Base-by-base conservation (phyloP, 768 basidiomycete genomes). In the Collybia sordida region DNA sequence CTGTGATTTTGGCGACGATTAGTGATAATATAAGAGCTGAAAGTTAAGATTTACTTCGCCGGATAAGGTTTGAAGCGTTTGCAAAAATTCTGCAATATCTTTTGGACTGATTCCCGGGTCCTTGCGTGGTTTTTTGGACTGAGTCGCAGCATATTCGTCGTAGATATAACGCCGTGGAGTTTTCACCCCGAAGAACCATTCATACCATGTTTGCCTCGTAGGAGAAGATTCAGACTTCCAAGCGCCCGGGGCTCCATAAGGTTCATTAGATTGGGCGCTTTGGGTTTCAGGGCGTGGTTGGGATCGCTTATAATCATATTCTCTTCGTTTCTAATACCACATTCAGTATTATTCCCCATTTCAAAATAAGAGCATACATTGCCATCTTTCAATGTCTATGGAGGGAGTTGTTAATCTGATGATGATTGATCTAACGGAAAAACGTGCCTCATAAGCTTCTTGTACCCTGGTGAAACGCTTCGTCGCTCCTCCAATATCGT, bases 401-500 rank as follows among this genome's bases (percentile, higher is more conserved):
- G 6, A 14, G 4, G 24, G 4, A 1, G 21, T n/a, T 9, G 15
- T 14, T 5, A n/a, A 17, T 9, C 75, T 42, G 52, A 83, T 31
- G 6, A 22, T 6, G 9, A 44, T 7, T n/a, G 9, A 31, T 31
- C 31, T 11, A 12, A 14, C 6, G 9, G 9, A 19, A 38, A 23
- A 28, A 42, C 55, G 17, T n/a, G 59, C 88, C 73, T 92, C 88
- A 58, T 90, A 92, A 2, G 90, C 90, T 53, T 88, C 83, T 55
- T 89, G 85, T 2, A 93, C 72, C 17, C 74, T 70, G 0, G 82
- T 80, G 57, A 92, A 93, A 17, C 84, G 71, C 56, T 79, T 71
- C 0, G 86, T 89, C 0, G 90, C 79, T 18, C 75, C 86, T 40
- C 85, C 83, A 1, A 80, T 60, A 51, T 89, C 80, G 52, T 82